Percentiles rank a stretch among this genome's conserved stretches.
Conservation (phyloP, 164 flowering plant genomes). For the Umbellularia californica region DNA sequence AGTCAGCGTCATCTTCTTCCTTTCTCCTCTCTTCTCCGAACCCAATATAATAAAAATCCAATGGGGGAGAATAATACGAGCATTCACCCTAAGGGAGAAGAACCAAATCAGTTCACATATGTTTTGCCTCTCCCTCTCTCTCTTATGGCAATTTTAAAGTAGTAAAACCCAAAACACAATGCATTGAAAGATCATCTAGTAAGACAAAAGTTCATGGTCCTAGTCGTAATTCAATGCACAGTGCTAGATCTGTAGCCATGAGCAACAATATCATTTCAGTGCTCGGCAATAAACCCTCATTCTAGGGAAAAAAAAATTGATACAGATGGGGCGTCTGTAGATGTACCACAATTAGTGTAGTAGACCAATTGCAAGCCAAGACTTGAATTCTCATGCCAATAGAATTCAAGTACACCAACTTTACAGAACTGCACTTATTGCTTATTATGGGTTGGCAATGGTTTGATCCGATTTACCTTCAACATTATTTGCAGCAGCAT, state of each 20-base stretch:
- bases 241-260: not conserved
- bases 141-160: too few relatives aligned
- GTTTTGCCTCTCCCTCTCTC: too few relatives aligned
- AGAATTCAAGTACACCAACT: not conserved
- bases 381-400: not conserved
- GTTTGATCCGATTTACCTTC: too few relatives aligned
- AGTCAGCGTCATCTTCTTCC: too few relatives aligned
- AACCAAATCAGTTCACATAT: too few relatives aligned
- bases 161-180: not conserved
- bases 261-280: not conserved
- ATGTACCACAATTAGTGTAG: not conserved
- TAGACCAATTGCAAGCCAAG: not conserved
- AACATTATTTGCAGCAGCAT: too few relatives aligned
- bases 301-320: not conserved
- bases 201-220: not conserved
- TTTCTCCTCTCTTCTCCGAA: too few relatives aligned
- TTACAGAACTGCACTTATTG: too few relatives aligned
- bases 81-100: too few relatives aligned
- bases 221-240: not conserved
- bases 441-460: too few relatives aligned
- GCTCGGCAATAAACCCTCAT: not conserved
- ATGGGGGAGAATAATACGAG: too few relatives aligned
- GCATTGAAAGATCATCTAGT: not conserved
- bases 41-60: too few relatives aligned
- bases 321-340: not conserved